Base-by-base conservation (phyloP, 495 filamentous ascomycete genomes). In the Lasiosphaeria miniovina region DNA sequence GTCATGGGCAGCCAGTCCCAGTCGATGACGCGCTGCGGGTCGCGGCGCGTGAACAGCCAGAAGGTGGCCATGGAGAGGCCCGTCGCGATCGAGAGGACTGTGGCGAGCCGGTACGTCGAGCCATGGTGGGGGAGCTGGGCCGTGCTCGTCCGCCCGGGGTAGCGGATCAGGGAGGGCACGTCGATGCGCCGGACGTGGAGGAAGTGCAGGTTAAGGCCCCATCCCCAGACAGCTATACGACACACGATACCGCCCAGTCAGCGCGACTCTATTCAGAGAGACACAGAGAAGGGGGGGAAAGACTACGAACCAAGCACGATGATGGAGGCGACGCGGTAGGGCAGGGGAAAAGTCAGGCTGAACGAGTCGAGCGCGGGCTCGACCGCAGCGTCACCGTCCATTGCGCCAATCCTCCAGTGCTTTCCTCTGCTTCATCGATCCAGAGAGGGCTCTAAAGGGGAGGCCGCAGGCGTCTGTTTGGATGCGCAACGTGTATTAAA, bases 141-240 rank as follows among this genome's bases (percentile, higher is more conserved):
- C 55, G 86, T 68, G 48, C 82, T 86, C 46, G 82, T 68, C 43
- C 88, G 87, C 32, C 80, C 69, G 24, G 90, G 90, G 70, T 96
- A 96, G 66, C 87, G 84, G 51, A 96, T 88, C 32, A 96, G 79
- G 34, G 86, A 74, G 31, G 89, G 88, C 52, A 93, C 88, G 69
- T 96, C 89, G 75, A 96, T 93, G 68, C 86, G 86, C 61, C 83
- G 74, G 56, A 84, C 72, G 64, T 83, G 77, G 41, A 96, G 82
- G 72, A 88, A 92, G 54, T 96, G 90, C 24, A 96, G 82, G 75
- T 94, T 96, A 58, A 87, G 65, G 54, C 86, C 91, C 91, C 91
- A 96, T 65, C 88, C 90, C 92, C 92, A 96, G 64, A 95, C 85
- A 61, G 89, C 90, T 94, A 63, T 24, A 24, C 24, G 48, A 11